Evolutionary conservation across 1,139 yeast genomes (phyloP).

Genomic region (Kazachstania sp.): DNA sequence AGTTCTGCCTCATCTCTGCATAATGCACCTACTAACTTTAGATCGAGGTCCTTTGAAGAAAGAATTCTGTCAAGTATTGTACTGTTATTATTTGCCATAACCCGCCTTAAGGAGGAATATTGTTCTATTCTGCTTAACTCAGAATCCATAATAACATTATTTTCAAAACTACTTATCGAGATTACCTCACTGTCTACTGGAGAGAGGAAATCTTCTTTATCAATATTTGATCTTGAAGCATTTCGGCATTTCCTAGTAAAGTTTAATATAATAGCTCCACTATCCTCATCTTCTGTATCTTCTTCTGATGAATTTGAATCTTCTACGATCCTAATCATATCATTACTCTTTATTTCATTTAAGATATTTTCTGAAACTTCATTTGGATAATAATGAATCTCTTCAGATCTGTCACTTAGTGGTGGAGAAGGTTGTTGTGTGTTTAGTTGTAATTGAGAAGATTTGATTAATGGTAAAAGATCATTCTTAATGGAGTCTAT

Average conservation of each 20-base stretch:
- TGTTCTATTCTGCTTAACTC: background rate
- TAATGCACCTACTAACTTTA: conserved; percentile 3
- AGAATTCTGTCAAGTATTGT: conserved; percentile 6
- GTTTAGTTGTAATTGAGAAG: background rate
- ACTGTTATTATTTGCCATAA: background rate
- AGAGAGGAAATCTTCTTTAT: background rate
- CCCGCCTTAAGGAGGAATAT: background rate
- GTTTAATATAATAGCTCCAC: conserved; percentile 2
- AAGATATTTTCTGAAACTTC: background rate
- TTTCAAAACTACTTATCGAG: conserved; percentile 5
- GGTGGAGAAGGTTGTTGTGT: conserved; percentile 4
- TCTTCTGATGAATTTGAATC: conserved; percentile 9
- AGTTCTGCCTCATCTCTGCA: conserved; percentile 2
- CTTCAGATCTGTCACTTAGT: background rate
- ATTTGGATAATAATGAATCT: background rate
- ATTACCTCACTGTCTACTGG: conserved; percentile 3
- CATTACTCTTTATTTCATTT: background rate
- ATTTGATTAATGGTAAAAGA: background rate
- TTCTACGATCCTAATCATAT: background rate
- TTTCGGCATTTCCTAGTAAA: conserved; percentile 1
- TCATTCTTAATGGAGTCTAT: background rate
- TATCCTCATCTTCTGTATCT: conserved; percentile 4
- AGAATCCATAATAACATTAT: background rate
- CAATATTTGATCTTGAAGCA: background rate
- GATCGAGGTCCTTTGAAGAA: background rate